These are phyloP conservation scores for Candolleomyces aberdarensis DNA, from an alignment of 768 basidiomycete genomes.

Conservation along the genomic window DNA sequence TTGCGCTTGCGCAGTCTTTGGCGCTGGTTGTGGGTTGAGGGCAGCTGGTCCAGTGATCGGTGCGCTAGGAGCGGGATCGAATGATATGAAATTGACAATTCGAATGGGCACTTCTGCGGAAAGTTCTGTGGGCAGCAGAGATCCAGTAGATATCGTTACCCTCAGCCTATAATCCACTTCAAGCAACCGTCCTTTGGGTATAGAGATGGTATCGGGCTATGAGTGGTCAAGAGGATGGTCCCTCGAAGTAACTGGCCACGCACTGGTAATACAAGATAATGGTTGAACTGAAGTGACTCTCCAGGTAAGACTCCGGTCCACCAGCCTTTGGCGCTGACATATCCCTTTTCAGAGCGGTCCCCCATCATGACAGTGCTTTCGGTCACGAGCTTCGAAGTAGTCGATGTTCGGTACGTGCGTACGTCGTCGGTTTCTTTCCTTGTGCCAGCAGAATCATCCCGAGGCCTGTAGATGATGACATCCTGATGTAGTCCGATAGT, in stretches of 20 bases:
- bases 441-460: slow-evolving; percentile 26
- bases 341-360: slow-evolving; percentile 57
- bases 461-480: slow-evolving; percentile 56
- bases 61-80: slow-evolving; percentile 69
- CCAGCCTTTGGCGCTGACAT: slow-evolving; percentile 84
- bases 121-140: slow-evolving; percentile 55
- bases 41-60: slow-evolving; percentile 5
- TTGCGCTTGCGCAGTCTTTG: background rate
- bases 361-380: slow-evolving; percentile 66
- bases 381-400: slow-evolving; percentile 60
- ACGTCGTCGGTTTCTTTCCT: slow-evolving; percentile 35
- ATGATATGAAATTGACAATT: slow-evolving; percentile 80
- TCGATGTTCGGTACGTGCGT: slow-evolving; percentile 62
- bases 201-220: slow-evolving; percentile 68
- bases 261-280: slow-evolving; percentile 74
- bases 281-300: slow-evolving; percentile 59
- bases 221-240: slow-evolving; percentile 3
- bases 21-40: background rate
- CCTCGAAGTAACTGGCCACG: slow-evolving; percentile 23
- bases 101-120: slow-evolving; percentile 70
- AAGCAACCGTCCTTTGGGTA: slow-evolving; percentile 64
- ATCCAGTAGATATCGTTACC: slow-evolving; percentile 58
- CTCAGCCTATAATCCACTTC: slow-evolving; percentile 76
- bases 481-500: slow-evolving; percentile 63
- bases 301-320: slow-evolving; percentile 78